A percentile compares a stretch with the other conserved stretches of the same genome.
phyloP scores from a whole-genome alignment of 2,329 filamentous ascomycete species.

The Hyphodiscus sp. region DNA sequence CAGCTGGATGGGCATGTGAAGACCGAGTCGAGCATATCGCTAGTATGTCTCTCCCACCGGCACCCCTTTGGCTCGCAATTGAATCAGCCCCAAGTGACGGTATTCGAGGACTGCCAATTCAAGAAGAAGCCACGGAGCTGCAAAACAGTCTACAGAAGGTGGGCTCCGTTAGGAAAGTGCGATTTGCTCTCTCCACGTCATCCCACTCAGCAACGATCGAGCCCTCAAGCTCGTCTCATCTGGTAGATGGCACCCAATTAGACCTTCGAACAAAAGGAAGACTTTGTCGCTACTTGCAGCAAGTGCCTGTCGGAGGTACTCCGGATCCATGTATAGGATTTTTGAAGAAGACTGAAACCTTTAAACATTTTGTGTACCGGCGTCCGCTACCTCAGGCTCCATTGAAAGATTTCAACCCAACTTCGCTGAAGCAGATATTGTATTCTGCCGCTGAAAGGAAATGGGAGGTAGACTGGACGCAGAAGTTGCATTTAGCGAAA shows the following conservation, averaged over 20 bases:
- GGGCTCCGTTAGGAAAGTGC: neutral
- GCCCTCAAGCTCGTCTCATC: neutral
- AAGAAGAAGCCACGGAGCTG: neutral
- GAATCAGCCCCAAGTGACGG: neutral
- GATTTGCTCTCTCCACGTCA: neutral
- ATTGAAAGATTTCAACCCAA: neutral
- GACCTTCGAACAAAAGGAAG: slow-evolving; percentile 1
- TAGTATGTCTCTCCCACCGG: slow-evolving; percentile 1
- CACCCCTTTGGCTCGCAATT: slow-evolving; percentile 2
- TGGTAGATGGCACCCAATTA: neutral
- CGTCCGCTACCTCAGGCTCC: neutral
- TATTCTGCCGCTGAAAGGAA: neutral
- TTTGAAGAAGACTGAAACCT: slow-evolving; percentile 2
- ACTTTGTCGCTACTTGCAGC: slow-evolving; percentile 2
- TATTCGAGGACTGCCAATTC: neutral
- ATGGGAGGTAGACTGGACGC: neutral
- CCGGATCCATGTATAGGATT: slow-evolving; percentile 1
- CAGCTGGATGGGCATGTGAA: neutral
- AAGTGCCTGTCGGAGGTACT: neutral
- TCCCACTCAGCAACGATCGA: too few relatives aligned
- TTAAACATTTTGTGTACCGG: slow-evolving; percentile 4
- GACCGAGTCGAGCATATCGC: slow-evolving; percentile 1
- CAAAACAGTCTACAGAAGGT: neutral
- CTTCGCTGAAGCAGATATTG: neutral
- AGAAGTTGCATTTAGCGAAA: neutral